Evolutionary conservation across 2,329 filamentous ascomycete species (phyloP), one percentile per base, ranked within the genome.

Genomic region (Penicillium paneum): DNA sequence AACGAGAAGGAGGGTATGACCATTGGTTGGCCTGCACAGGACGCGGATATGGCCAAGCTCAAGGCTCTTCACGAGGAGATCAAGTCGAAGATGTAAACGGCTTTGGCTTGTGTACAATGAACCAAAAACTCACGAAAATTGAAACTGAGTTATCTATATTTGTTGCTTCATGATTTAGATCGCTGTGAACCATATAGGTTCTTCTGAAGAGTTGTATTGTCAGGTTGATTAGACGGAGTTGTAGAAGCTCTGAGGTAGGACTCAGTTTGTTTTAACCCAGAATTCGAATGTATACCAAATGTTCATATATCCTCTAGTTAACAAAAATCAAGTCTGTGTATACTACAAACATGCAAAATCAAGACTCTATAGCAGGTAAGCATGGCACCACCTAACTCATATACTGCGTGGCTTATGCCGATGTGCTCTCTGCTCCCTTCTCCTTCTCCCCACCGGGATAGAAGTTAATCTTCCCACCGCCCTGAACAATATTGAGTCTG

Each of bases 1-100:
- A 95, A 90, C 67, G 79, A 86, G 66, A 69, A 79, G 34, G 89
- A 97, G 72, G 94, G 94, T 7, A 78, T 99, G 48, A 85, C 82
- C 5, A 81, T 97, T 63, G 73, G 76, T 32, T 99, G 94, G 94
- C 91, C 92, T 19, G 79, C 86, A 60, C 82, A 90, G 75, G 74
- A 79, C 57, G 82, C 83, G 1, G 87, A 96, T 65, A 95, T 94
- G 88, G 89, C 90, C 1, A 83, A 86, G 71, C 78, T 99, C 66
- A 90, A 92, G 81, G 84, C 83, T 59, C 78, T 95, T 57, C 81
- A 83, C 58, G 91, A 93, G 72, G 89, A 96, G 52, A 80, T 99
- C 69, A 95, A 95, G 83, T 76, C 87, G 15, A 96, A 91, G 81
- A 93, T 97, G 82, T 96, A 80, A 74, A 57, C 2, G 6, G 32